Conservation (phyloP, 2,329 filamentous ascomycete genomes). For the Neofusicoccum cordaticola region DNA sequence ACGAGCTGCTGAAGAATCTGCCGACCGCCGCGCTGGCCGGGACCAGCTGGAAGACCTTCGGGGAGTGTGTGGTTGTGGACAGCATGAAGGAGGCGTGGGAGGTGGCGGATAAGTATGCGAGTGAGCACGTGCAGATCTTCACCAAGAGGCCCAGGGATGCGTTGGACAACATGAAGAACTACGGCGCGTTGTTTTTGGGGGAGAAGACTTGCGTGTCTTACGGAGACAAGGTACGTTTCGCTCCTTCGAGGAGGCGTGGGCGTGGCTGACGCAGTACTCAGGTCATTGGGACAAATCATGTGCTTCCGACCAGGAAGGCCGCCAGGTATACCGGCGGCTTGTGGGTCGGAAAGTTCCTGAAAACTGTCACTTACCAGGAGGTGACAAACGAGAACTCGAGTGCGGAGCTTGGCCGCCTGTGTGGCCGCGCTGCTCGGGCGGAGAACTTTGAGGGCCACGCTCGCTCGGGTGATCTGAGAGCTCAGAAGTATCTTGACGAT, state of each 20-base stretch:
- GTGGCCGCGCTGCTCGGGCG: constrained; percentile 48
- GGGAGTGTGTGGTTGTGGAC: constrained; percentile 47
- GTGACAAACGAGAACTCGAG: constrained; percentile 44
- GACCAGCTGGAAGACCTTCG: constrained; percentile 30
- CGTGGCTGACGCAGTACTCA: constrained; percentile 20
- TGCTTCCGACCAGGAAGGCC: constrained; percentile 50
- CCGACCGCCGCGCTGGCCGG: constrained; percentile 17
- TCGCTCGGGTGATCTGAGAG: constrained; percentile 50
- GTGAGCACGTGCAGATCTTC: constrained; percentile 53
- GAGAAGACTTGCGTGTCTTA: constrained; percentile 54
- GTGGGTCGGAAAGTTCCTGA: constrained; percentile 56
- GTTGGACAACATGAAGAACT: constrained; percentile 51
- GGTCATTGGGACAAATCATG: constrained; percentile 56
- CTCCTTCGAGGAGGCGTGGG: too few relatives aligned
- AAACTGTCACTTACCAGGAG: constrained; percentile 55
- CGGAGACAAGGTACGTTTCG: constrained; percentile 48
- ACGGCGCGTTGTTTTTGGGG: constrained; percentile 52
- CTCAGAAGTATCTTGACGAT: constrained; percentile 44
- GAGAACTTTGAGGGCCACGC: constrained; percentile 56
- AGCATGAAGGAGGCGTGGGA: constrained; percentile 43
- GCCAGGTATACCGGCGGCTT: constrained; percentile 52
- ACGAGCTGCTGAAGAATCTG: constrained; percentile 17
- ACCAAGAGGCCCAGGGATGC: constrained; percentile 48
- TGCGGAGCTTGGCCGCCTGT: constrained; percentile 49
- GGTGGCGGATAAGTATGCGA: constrained; percentile 49